Conservation (phyloP, 257 asterid genomes). For the Ocimum tenuiflorum region DNA sequence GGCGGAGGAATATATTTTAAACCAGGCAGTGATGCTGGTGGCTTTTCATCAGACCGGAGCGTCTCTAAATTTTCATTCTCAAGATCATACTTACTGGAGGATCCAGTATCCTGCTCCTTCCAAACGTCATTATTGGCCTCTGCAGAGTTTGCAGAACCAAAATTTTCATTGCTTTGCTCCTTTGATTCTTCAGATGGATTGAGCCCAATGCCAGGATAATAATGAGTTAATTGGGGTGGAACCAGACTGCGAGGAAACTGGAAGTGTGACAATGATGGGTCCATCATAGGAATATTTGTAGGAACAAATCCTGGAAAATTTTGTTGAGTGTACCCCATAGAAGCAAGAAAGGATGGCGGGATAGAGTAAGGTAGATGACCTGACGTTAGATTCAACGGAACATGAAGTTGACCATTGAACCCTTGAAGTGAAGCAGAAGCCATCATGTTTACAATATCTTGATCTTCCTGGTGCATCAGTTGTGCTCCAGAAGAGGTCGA, state of each 20-base stretch:
- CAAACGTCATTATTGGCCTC: conserved; percentile 53
- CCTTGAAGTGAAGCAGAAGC: conserved; percentile 68
- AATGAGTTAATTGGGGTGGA: conserved; percentile 51
- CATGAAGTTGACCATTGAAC: conserved; percentile 51
- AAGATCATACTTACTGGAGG: conserved; percentile 41
- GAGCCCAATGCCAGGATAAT: conserved; percentile 48
- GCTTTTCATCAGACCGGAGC: conserved; percentile 43
- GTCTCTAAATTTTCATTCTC: conserved; percentile 42
- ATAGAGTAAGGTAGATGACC: conserved; percentile 59
- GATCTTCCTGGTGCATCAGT: conserved; percentile 69
- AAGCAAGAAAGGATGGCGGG: conserved; percentile 59
- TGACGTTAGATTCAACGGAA: conserved; percentile 53
- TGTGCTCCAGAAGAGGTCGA: conserved; percentile 42
- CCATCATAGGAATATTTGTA: conserved; percentile 37
- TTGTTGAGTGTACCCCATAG: conserved; percentile 59
- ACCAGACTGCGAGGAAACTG: conserved; percentile 60
- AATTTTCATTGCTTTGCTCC: conserved; percentile 44
- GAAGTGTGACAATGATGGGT: conserved; percentile 44
- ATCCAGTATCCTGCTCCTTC: conserved; percentile 53
- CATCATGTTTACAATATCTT: conserved; percentile 77
- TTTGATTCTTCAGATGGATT: conserved; percentile 39
- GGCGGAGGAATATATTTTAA: conserved; percentile 55
- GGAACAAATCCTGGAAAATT: conserved; percentile 60
- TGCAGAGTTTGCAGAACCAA: conserved; percentile 38
- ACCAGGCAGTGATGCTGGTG: conserved; percentile 34